Evolutionary conservation across 2,329 filamentous ascomycete genomes (phyloP).

Genomic region (Alternaria conjuncta): DNA sequence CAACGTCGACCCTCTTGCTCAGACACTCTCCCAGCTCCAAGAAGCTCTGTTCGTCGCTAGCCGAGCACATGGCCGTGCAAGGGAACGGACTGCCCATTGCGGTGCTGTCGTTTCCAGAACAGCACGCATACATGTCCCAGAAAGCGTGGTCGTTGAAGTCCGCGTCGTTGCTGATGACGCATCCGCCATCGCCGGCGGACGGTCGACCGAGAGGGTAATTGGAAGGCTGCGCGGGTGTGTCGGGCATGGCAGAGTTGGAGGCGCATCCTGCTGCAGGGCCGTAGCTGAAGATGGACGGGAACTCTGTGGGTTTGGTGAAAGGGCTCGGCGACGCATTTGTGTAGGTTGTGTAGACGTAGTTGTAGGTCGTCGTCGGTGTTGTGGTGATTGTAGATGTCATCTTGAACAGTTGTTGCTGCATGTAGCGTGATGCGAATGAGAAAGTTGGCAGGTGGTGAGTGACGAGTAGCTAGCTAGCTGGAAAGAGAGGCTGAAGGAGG

Average conservation of each 20-base stretch:
- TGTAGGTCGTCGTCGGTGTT: conserved; percentile 16
- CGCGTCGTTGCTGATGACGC: conserved; percentile 27
- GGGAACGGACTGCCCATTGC: conserved; percentile 9
- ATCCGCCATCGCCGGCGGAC: conserved; percentile 7
- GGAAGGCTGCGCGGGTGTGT: conserved; percentile 6
- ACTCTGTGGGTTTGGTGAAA: conserved; percentile 15
- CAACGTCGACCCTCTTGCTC: conserved; percentile 22
- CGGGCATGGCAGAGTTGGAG: conserved; percentile 1
- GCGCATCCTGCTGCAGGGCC: conserved; percentile 10
- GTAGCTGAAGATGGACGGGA: conserved; percentile 22
- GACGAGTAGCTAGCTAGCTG: not conserved
- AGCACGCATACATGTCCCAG: conserved; percentile 32
- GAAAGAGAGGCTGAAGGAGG: not conserved
- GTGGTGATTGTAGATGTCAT: conserved; percentile 6
- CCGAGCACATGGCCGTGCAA: conserved; percentile 19
- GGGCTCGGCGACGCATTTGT: conserved; percentile 12
- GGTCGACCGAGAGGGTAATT: conserved; percentile 11
- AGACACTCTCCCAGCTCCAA: conserved; percentile 28
- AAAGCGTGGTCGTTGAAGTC: conserved; percentile 29
- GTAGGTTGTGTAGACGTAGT: conserved; percentile 22
- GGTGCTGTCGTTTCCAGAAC: conserved; percentile 12
- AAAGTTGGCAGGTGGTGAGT: not conserved
- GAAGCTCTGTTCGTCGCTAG: conserved; percentile 12
- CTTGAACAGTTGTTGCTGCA: not conserved
- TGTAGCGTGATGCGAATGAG: not conserved